A percentile compares a stretch with the other conserved stretches of the same genome.
These are phyloP conservation scores for Fusarium robinianum DNA, from an alignment of 2,329 filamentous ascomycete genomes.

Conservation along the genomic window DNA sequence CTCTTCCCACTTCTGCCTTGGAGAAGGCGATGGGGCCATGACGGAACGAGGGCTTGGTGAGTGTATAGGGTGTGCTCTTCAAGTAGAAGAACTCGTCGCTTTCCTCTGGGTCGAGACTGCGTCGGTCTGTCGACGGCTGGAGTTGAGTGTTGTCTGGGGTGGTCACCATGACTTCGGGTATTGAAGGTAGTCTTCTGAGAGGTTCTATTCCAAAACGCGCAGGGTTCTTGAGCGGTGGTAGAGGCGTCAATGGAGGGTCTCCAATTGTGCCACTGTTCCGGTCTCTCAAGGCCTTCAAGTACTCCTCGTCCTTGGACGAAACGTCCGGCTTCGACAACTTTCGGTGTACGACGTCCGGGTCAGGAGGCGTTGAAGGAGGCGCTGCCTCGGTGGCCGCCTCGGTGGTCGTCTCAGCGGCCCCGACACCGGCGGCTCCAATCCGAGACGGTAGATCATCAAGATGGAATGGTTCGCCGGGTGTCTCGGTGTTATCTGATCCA, in stretches of 20 bases:
- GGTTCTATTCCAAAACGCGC: constrained; percentile 19
- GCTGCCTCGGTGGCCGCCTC: constrained; percentile 12
- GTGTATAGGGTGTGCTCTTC: constrained; percentile 53
- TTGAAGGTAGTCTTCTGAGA: constrained; percentile 29
- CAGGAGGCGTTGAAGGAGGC: constrained; percentile 11
- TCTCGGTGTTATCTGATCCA: constrained; percentile 38
- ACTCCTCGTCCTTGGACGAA: constrained; percentile 1
- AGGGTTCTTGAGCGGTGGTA: constrained; percentile 30
- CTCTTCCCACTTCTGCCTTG: constrained; percentile 48
- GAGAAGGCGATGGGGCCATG: constrained; percentile 61
- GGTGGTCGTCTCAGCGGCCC: constrained; percentile 5
- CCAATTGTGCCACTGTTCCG: constrained; percentile 1
- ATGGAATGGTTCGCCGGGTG: constrained; percentile 55
- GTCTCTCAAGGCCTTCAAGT: constrained; percentile 7
- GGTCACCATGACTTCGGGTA: constrained; percentile 31
- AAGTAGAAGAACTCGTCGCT: constrained; percentile 54
- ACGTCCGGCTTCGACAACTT: constrained; percentile 30
- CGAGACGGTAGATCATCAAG: constrained; percentile 52
- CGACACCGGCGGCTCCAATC: constrained; percentile 44
- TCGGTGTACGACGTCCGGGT: constrained; percentile 31
- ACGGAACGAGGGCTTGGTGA: constrained; percentile 53
- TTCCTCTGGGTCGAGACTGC: constrained; percentile 30
- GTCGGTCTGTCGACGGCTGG: constrained; percentile 6
- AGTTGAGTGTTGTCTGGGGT: constrained; percentile 16
- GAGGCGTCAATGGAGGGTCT: constrained; percentile 2